These are phyloP conservation scores for Rhodosporidiobolus sp. DNA, from an alignment of 768 basidiomycete genomes.

Conservation along the genomic window DNA sequence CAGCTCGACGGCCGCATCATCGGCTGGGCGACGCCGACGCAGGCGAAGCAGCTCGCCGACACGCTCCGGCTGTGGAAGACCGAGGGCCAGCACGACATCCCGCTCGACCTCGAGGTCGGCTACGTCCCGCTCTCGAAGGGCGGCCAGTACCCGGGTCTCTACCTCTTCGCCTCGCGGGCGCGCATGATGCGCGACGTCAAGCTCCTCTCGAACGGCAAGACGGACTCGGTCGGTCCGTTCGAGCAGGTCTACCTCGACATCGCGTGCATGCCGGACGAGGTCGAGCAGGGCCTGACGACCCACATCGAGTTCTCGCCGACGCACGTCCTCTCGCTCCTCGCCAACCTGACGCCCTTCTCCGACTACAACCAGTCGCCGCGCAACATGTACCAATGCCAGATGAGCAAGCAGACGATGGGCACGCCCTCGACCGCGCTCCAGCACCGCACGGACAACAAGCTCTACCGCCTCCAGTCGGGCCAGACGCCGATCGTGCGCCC, in stretches of 20 bases:
- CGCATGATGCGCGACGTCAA: conserved; percentile 99
- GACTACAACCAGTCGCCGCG: conserved; percentile 91
- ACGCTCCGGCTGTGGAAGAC: conserved; percentile 93
- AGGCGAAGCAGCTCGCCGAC: conserved; percentile 75
- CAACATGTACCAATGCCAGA: conserved; percentile 60
- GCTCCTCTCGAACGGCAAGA: conserved; percentile 75
- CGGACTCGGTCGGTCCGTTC: conserved; percentile 90
- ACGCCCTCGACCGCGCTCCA: conserved; percentile 88
- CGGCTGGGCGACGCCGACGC: conserved; percentile 77
- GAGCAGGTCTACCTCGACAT: conserved; percentile 99
- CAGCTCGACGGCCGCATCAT: conserved; percentile 95
- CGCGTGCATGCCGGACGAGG: conserved; percentile 82
- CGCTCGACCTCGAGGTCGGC: conserved; percentile 91
- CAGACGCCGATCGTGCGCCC: conserved; percentile 95
- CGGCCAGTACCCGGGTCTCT: conserved; percentile 95
- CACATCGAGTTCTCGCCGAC: conserved; percentile 94
- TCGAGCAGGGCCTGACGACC: conserved; percentile 68
- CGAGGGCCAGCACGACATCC: conserved; percentile 72
- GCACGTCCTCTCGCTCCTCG: conserved; percentile 91
- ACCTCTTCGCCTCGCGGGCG: conserved; percentile 77
- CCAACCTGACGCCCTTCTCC: conserved; percentile 96
- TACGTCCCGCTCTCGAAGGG: conserved; percentile 81
- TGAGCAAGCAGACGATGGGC: conserved; percentile 99
- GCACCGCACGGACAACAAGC: conserved; percentile 95
- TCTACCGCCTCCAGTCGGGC: conserved; percentile 90